Evolutionary conservation across 495 filamentous ascomycete genomes (phyloP), one percentile per base, ranked within the genome.

Genomic region (Hypoxylon perforatum): DNA sequence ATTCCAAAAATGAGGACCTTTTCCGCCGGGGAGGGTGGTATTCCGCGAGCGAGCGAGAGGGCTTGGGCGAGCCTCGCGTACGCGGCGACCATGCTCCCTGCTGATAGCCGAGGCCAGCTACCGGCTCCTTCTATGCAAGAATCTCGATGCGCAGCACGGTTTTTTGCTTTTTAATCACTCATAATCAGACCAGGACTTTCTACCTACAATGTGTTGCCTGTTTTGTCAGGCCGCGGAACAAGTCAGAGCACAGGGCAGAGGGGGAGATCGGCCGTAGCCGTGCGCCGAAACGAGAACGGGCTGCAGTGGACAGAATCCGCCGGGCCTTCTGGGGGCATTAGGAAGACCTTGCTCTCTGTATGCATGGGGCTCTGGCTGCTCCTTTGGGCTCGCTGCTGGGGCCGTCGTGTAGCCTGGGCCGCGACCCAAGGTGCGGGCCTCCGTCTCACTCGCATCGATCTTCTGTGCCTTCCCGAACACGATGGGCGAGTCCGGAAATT

Each of bases 221-320:
- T 80, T 78, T 75, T 80, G 8, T 80, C 71, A 78, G 64, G 7
- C 81, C 80, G 54, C 77, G 69, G 60, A 84, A 42, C 30, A 33
- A 19, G 69, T 52, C 18, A 83, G 60, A 53, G 59, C 66, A 14
- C 70, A 66, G 25, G 6, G 77, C n/a, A n/a, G n/a, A n/a, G n/a
- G n/a, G n/a, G n/a, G n/a, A n/a, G 75, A 46, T 83, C 76, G n/a
- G 82, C 78, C 39, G 88, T 67, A 12, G 80, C 69, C n/a, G 77
- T n/a, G 14, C 33, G 81, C 80, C 1, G 81, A 83, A 28, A 86
- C 86, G n/a, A 89, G 63, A 2, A 79, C 78, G 86, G 86, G 12
- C 86, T 85, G 30, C 30, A 83, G 73, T 6, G 80, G 81, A 57
- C 77, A 83, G 3, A 76, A 71, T 10, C 76, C 76, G 55, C 82